Base-by-base conservation (phyloP, 441 rosid genomes). In the Croton laevigatus region DNA sequence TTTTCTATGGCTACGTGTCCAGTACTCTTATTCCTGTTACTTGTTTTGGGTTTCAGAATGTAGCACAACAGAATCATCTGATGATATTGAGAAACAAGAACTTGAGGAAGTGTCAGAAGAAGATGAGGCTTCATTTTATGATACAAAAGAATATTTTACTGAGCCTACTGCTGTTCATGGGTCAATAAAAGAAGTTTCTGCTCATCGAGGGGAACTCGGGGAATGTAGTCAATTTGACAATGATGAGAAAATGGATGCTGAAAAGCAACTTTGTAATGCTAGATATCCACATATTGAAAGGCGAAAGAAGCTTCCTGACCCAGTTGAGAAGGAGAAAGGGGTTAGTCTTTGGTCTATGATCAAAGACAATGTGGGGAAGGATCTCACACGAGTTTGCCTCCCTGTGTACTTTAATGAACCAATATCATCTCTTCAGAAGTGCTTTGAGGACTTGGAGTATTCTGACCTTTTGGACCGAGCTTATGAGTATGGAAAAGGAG, bases 371-470 rank as follows among this genome's bases (percentile, higher is more conserved):
- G 98, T 94, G 62, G 98, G 98, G 73, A 94, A 94, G 82, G 98
- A 94, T 85, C 91, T 94, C 54, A 82, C 96, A 14, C 88, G 97
- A 80, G 97, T 94, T 75, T 94, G 98, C 81, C 97, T 94, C 63
- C 98, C 98, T 67, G 98, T 94, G 71, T 91, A 90, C 84, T 94
- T 94, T 70, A 94, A 94, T 62, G 98, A 94, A 80, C 98, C 98
- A 23, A 87, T 90, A 80, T 94, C 98, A 34, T 87, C 98, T 62
- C 97, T 94, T 75, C 98, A 94, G 78, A 94, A 90, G 74, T 94
- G 97, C 79, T 94, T 89, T 17, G 98, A 94, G 81, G 98, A 94
- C 76, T 81, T 89, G 66, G 95, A 89, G 75, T 90, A 90, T 79
- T 88, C 96, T 54, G 77, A 83, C 78, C 90, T 86, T 74, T 75